Conservation (phyloP, 352 stramenopile species). For the Globisporangium rhizosaccharum region DNA sequence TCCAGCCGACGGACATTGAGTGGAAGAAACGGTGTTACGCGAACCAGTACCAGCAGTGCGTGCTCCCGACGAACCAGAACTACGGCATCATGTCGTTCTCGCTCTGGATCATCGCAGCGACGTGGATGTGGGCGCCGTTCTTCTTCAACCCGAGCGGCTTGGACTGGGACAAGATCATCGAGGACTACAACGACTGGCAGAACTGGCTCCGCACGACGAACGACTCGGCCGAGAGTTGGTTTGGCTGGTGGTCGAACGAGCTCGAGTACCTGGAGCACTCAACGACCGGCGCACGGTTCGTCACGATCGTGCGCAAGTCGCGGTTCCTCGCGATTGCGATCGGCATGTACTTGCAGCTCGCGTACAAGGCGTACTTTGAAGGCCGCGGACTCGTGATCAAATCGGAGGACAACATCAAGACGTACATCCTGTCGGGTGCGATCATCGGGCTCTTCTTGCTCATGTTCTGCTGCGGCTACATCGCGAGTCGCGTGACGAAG, state of each 20-base stretch:
- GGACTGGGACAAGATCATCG: constrained; percentile 95
- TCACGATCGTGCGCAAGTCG: constrained; percentile 72
- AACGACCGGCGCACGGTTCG: constrained; percentile 48
- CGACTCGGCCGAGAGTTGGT: constrained; percentile 83
- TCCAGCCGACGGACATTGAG: constrained; percentile 66
- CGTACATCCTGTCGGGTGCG: constrained; percentile 53
- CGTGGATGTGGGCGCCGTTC: constrained; percentile 85
- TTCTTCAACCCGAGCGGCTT: constrained; percentile 97
- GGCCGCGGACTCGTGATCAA: constrained; percentile 49
- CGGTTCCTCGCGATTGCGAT: constrained; percentile 70
- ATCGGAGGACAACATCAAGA: constrained; percentile 42
- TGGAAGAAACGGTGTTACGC: constrained; percentile 77
- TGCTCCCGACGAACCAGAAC: constrained; percentile 94
- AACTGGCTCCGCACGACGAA: constrained; percentile 91
- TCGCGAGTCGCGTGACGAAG: constrained; percentile 82
- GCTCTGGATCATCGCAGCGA: constrained; percentile 91
- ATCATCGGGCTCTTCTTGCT: constrained; percentile 70
- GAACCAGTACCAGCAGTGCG: constrained; percentile 84
- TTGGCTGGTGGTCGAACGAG: constrained; percentile 84
- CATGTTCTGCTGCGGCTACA: constrained; percentile 80
- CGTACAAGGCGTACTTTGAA: constrained; percentile 80
- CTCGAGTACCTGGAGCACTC: constrained; percentile 81
- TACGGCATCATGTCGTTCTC: constrained; percentile 98
- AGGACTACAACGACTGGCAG: constrained; percentile 94
- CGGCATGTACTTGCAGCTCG: constrained; percentile 76